phyloP scores from a whole-genome alignment of 495 filamentous ascomycete genomes.

The Chaetomidium leptoderma region DNA sequence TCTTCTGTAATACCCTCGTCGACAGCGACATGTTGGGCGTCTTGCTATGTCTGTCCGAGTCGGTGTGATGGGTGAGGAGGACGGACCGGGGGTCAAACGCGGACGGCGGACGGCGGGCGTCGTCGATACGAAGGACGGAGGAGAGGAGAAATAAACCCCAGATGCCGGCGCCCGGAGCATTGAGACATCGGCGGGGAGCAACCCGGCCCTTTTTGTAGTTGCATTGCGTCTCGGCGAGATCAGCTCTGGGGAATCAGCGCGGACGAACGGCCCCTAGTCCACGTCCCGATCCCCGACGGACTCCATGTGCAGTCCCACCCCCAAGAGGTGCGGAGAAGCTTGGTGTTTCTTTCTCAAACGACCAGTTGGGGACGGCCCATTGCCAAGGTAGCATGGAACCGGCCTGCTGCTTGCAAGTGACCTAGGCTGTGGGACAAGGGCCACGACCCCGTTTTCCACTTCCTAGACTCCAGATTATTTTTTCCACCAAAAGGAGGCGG shows the following conservation, averaged over 20 bases:
- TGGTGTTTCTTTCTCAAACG: conserved; percentile 5
- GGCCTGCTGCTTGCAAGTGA: conserved; percentile 2
- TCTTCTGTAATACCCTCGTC: conserved; percentile 50
- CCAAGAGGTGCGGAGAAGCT: conserved; percentile 4
- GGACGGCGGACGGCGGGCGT: not conserved
- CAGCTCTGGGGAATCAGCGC: conserved; percentile 2
- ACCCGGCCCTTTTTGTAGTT: conserved; percentile 24
- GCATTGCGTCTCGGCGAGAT: conserved; percentile 15
- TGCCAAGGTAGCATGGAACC: not conserved
- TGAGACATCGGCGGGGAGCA: conserved; percentile 13
- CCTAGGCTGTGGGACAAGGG: not conserved
- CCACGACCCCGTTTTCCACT: not conserved
- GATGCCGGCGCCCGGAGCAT: conserved; percentile 5
- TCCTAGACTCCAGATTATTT: not conserved
- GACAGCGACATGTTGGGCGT: conserved; percentile 27
- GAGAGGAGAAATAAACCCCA: conserved; percentile 2
- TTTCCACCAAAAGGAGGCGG: conserved; percentile 21
- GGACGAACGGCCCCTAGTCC: conserved; percentile 4
- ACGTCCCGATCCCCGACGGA: conserved; percentile 3
- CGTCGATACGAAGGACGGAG: not conserved
- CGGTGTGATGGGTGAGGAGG: not conserved
- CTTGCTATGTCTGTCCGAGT: conserved; percentile 1
- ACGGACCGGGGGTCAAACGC: not conserved
- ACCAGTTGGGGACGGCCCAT: not conserved
- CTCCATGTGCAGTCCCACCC: conserved; percentile 9